Percentiles rank a stretch among this genome's conserved stretches.
Conservation (phyloP, 2,329 filamentous ascomycete species). For the Blastomyces parvus region DNA sequence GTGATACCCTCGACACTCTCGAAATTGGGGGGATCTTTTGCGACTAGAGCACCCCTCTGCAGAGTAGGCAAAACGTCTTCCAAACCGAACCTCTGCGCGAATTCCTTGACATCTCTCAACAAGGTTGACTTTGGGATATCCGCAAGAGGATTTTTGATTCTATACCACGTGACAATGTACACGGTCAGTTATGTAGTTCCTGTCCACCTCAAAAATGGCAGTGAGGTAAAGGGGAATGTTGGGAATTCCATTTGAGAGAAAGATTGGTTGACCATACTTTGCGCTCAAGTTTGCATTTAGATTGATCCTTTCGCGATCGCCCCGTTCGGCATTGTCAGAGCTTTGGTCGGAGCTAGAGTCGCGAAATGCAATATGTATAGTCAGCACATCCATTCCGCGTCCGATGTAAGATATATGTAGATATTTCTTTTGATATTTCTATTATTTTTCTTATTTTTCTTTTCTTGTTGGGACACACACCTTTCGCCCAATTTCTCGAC, state of each 20-base stretch:
- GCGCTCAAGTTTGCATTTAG: slow-evolving; percentile 24
- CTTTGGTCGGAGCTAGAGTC: slow-evolving; percentile 7
- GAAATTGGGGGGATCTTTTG: slow-evolving; percentile 40
- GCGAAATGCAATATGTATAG: not conserved
- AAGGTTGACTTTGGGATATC: slow-evolving; percentile 31
- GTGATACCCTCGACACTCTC: slow-evolving; percentile 37
- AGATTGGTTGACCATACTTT: slow-evolving; percentile 19
- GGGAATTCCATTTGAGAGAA: not conserved
- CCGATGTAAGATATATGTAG: not conserved
- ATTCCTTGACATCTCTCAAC: slow-evolving; percentile 35
- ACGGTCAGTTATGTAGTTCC: not conserved
- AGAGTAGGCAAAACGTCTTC: slow-evolving; percentile 34
- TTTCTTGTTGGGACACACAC: not conserved
- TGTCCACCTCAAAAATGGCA: not conserved
- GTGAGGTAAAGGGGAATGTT: not conserved
- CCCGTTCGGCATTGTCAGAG: slow-evolving; percentile 18
- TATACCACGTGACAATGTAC: slow-evolving; percentile 15
- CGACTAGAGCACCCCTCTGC: slow-evolving; percentile 42
- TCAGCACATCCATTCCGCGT: not conserved
- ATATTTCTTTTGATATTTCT: too few relatives aligned
- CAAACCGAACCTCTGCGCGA: slow-evolving; percentile 34
- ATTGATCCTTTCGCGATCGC: slow-evolving; percentile 20
- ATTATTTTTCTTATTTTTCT: too few relatives aligned
- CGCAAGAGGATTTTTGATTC: slow-evolving; percentile 40
- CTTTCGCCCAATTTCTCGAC: not conserved